phyloP scores from a whole-genome alignment of 768 basidiomycete species.

The Agaricus sinodeliciosus region DNA sequence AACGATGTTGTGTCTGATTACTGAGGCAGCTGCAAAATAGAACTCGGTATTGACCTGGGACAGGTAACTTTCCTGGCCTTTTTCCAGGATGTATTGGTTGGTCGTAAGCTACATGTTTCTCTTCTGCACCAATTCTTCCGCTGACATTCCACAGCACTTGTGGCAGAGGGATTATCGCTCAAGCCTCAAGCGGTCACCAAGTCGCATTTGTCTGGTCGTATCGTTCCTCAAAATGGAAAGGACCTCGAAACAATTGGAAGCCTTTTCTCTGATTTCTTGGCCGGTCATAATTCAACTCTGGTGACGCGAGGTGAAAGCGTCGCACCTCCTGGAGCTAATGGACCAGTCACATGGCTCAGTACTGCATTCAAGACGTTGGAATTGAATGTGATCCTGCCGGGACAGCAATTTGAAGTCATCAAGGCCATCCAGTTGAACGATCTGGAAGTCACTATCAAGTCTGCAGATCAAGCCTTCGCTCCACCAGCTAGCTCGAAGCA shows the following conservation, averaged over 20 bases:
- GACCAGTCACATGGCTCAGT: constrained; percentile 55
- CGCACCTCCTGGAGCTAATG: constrained; percentile 45
- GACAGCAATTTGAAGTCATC: constrained; percentile 57
- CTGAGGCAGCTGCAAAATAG: constrained; percentile 21
- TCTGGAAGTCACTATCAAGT: constrained; percentile 45
- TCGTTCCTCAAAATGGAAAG: constrained; percentile 53
- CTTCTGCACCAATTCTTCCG: neutral
- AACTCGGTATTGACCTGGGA: constrained; percentile 66
- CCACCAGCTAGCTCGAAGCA: constrained; percentile 52
- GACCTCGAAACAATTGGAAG: constrained; percentile 46
- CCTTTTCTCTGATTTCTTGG: constrained; percentile 62
- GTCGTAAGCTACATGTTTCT: constrained; percentile 39
- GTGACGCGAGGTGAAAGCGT: constrained; percentile 54
- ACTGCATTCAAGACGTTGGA: constrained; percentile 65
- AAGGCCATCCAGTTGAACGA: constrained; percentile 56
- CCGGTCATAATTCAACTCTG: constrained; percentile 57
- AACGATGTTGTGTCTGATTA: no score
- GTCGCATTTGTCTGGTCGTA: constrained; percentile 55
- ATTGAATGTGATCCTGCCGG: constrained; percentile 55
- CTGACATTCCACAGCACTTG: constrained; percentile 36
- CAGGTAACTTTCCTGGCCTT: constrained; percentile 55
- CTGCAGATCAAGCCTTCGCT: constrained; percentile 47
- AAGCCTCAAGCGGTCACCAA: constrained; percentile 39
- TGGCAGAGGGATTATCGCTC: constrained; percentile 42
- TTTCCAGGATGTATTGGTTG: constrained; percentile 49